Conservation (phyloP, 1,284 basidiomycete species). For the Sphaerobolus stellatus region DNA sequence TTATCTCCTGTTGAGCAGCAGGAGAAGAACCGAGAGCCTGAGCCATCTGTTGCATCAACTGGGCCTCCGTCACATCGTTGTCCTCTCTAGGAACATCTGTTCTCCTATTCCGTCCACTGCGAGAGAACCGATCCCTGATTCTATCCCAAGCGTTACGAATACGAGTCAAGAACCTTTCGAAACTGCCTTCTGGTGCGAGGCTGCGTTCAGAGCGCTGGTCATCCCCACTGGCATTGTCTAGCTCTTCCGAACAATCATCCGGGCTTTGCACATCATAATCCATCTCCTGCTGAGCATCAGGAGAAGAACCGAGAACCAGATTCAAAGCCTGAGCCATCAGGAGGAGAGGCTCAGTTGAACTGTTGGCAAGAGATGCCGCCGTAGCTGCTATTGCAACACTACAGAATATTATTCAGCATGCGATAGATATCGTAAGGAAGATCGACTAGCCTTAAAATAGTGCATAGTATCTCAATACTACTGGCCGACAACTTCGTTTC, state of each 20-base stretch:
- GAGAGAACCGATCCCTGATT: slow-evolving; percentile 62
- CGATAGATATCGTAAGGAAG: not conserved
- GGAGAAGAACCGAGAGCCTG: slow-evolving; percentile 45
- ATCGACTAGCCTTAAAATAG: slow-evolving; percentile 13
- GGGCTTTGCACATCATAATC: not conserved
- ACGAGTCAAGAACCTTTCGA: slow-evolving; percentile 70
- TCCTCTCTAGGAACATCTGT: slow-evolving; percentile 71
- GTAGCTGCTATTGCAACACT: slow-evolving; percentile 81
- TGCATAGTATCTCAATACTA: slow-evolving; percentile 53
- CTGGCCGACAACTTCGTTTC: slow-evolving; percentile 52
- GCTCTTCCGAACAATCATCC: slow-evolving; percentile 12
- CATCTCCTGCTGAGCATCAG: not conserved
- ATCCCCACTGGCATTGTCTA: slow-evolving; percentile 11
- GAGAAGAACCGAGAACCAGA: slow-evolving; percentile 46
- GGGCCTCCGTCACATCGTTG: slow-evolving; percentile 58
- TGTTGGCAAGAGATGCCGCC: slow-evolving; percentile 68
- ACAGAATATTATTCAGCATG: slow-evolving; percentile 15
- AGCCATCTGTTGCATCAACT: slow-evolving; percentile 73
- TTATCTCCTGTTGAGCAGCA: not conserved
- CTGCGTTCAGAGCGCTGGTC: slow-evolving; percentile 7
- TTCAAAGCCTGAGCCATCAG: slow-evolving; percentile 59
- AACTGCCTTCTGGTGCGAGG: slow-evolving; percentile 29
- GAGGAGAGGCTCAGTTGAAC: slow-evolving; percentile 58
- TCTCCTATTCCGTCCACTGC: slow-evolving; percentile 52
- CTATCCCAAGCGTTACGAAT: slow-evolving; percentile 63